Percentiles rank a stretch among this genome's conserved stretches.
phyloP scores from a whole-genome alignment of 129 eudicot species.

The Ambrosia trifida region DNA sequence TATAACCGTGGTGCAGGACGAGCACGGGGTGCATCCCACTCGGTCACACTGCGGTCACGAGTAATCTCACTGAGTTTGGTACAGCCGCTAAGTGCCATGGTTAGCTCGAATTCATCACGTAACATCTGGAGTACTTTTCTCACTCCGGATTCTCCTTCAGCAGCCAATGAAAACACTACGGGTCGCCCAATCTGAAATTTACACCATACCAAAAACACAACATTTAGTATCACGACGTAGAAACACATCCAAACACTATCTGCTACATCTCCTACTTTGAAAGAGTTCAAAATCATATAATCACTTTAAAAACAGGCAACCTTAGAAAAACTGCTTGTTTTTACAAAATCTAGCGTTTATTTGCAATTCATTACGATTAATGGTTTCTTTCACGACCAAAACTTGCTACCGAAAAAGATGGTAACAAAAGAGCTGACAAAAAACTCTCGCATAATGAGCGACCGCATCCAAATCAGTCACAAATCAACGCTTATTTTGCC shows the following conservation, averaged over 20 bases:
- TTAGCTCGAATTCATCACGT: constrained; percentile 86
- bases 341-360: not conserved
- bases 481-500: too few relatives aligned
- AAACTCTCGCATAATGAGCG: too few relatives aligned
- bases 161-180: constrained; percentile 85
- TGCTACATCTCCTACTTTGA: too few relatives aligned
- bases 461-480: too few relatives aligned
- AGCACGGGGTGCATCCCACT: constrained; percentile 75
- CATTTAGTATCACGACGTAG: too few relatives aligned
- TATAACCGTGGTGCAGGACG: constrained; percentile 63
- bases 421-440: too few relatives aligned
- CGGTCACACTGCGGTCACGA: constrained; percentile 73
- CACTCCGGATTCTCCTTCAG: constrained; percentile 94
- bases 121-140: constrained; percentile 86
- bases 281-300: not conserved
- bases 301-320: not conserved
- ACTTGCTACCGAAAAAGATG: too few relatives aligned
- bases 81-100: constrained; percentile 95
- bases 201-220: not conserved
- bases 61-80: constrained; percentile 70
- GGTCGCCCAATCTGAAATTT: constrained; percentile 73
- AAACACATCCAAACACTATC: too few relatives aligned
- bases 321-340: not conserved
- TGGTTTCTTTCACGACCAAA: too few relatives aligned
- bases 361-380: too few relatives aligned